These are phyloP conservation scores for Cokeromyces recurvatus DNA, from an alignment of 371 early-diverging fungal genomes.

Conservation along the genomic window DNA sequence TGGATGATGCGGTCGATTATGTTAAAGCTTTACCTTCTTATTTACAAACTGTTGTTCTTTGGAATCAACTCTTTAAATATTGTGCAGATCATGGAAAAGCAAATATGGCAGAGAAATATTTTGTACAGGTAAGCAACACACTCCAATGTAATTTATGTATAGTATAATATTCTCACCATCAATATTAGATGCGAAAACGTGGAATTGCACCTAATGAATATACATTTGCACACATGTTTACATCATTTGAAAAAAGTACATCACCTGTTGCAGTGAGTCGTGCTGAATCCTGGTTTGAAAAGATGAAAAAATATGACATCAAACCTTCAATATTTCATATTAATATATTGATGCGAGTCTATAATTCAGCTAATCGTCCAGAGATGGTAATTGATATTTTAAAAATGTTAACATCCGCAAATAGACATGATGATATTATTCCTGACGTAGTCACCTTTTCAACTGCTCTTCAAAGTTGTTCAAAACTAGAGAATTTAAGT, in stretches of 20 bases:
- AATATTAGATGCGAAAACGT: slow-evolving; percentile 30
- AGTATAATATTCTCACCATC: background rate
- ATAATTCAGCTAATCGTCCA: slow-evolving; percentile 6
- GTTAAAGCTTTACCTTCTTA: slow-evolving; percentile 13
- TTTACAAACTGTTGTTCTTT: slow-evolving; percentile 20
- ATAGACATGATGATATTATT: background rate
- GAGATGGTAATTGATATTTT: slow-evolving; percentile 11
- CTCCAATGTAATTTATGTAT: background rate
- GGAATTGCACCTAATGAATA: slow-evolving; percentile 28
- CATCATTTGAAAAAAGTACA: slow-evolving; percentile 14
- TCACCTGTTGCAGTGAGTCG: slow-evolving; percentile 18
- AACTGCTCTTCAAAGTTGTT: slow-evolving; percentile 16
- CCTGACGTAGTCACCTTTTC: slow-evolving; percentile 26
- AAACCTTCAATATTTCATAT: slow-evolving; percentile 22
- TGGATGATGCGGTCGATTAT: slow-evolving; percentile 19
- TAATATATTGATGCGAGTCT: slow-evolving; percentile 26
- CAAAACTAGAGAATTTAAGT: background rate
- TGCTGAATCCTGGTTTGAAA: slow-evolving; percentile 22
- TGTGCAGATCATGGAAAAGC: slow-evolving; percentile 20
- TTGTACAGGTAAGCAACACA: slow-evolving; percentile 11
- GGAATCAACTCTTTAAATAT: slow-evolving; percentile 23
- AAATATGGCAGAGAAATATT: slow-evolving; percentile 16
- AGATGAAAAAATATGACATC: slow-evolving; percentile 17
- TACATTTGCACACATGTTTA: slow-evolving; percentile 29
- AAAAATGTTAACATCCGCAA: background rate